phyloP scores from a whole-genome alignment of 2,329 filamentous ascomycete genomes.

The Sporothrix curviconia region DNA sequence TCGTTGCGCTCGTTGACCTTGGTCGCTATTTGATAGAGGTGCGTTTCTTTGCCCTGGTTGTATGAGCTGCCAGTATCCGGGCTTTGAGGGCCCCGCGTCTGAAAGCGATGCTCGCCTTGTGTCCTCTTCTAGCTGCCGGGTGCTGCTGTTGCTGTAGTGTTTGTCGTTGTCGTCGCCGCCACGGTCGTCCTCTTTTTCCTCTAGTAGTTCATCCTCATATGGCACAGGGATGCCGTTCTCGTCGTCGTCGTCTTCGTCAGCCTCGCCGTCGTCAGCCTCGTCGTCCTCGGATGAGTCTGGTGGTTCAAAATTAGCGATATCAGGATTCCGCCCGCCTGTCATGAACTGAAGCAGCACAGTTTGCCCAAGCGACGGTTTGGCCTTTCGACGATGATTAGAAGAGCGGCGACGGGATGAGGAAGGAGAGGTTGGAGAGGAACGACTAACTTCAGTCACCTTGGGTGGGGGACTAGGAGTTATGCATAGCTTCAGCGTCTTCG shows the following conservation, averaged over 20 bases:
- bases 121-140: background rate
- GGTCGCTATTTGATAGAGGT: too few species aligned
- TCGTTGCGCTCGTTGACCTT: too few species aligned
- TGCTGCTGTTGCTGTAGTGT: background rate
- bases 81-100: too few species aligned
- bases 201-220: too few species aligned
- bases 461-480: constrained; percentile 47
- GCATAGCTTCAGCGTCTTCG: constrained; percentile 36
- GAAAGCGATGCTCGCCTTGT: too few species aligned
- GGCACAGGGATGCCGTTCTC: too few species aligned
- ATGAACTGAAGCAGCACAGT: constrained; percentile 61
- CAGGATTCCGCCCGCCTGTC: constrained; percentile 55
- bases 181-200: background rate
- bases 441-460: constrained; percentile 39
- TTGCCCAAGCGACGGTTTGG: constrained; percentile 53
- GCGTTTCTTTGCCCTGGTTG: too few species aligned
- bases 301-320: constrained; percentile 58
- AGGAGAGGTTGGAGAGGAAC: constrained; percentile 19
- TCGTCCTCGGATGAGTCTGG: constrained; percentile 12
- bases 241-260: too few species aligned
- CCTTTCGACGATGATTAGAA: constrained; percentile 48
- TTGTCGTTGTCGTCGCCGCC: background rate
- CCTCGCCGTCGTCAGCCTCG: too few species aligned
- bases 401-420: constrained; percentile 36
- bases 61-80: too few species aligned